phyloP scores from a whole-genome alignment of 2,329 filamentous ascomycete genomes.

The Lizonia empirigonia region DNA sequence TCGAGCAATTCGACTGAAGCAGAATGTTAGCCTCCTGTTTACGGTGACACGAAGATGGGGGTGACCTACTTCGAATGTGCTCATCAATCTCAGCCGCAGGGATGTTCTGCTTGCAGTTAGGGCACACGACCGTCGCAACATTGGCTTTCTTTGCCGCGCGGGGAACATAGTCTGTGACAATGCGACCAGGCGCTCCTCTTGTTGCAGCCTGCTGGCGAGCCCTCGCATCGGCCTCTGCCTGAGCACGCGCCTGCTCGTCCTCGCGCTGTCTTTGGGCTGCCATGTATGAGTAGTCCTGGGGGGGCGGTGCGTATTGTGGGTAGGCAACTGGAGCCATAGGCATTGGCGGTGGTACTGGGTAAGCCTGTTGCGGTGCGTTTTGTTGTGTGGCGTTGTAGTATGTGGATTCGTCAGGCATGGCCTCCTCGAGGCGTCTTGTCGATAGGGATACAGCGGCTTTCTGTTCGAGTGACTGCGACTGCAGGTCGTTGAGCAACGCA shows the following conservation, averaged over 20 bases:
- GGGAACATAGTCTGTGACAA: slow-evolving; percentile 90
- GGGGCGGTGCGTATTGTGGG: slow-evolving; percentile 33
- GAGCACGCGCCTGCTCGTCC: slow-evolving; percentile 48
- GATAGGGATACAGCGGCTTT: slow-evolving; percentile 89
- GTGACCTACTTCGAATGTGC: slow-evolving; percentile 80
- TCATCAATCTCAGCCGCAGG: slow-evolving; percentile 85
- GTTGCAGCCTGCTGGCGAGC: slow-evolving; percentile 81
- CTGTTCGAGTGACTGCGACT: slow-evolving; percentile 93
- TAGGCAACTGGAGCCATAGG: slow-evolving; percentile 34
- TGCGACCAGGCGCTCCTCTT: slow-evolving; percentile 72
- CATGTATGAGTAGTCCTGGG: slow-evolving; percentile 37
- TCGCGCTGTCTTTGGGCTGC: slow-evolving; percentile 44
- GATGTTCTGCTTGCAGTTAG: slow-evolving; percentile 91
- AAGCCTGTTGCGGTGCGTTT: slow-evolving; percentile 36
- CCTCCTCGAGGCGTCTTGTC: slow-evolving; percentile 88
- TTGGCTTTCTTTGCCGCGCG: slow-evolving; percentile 72
- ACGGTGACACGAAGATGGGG: neutral
- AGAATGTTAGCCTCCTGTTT: slow-evolving; percentile 45
- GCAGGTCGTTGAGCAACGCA: slow-evolving; percentile 85
- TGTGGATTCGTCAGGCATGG: slow-evolving; percentile 76
- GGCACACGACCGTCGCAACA: slow-evolving; percentile 76
- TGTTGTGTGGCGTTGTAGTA: slow-evolving; percentile 47
- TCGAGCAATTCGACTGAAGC: slow-evolving; percentile 81
- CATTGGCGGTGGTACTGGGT: slow-evolving; percentile 34
- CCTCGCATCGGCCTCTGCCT: slow-evolving; percentile 63